Percentiles rank a stretch among this genome's conserved stretches.
Evolutionary conservation across 176 grass and related monocot genomes (phyloP).

Genomic region (Tuctoria greenei): DNA sequence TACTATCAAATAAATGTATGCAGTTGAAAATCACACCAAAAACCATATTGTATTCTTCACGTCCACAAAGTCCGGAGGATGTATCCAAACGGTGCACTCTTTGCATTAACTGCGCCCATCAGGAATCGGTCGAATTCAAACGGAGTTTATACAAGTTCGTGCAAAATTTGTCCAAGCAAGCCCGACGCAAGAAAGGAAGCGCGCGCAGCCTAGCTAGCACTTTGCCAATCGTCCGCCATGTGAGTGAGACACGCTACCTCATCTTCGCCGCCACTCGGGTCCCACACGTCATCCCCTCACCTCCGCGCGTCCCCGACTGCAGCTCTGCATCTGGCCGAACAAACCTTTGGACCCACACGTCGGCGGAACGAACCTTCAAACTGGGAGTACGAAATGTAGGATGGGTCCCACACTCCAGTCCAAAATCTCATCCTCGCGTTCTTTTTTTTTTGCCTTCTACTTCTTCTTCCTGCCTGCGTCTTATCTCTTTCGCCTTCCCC

Average conservation of each 20-base stretch:
- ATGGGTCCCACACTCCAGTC: constrained; percentile 3
- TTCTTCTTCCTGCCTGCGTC: constrained; percentile 15
- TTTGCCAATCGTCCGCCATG: too few relatives aligned
- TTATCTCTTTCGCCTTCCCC: constrained; percentile 39
- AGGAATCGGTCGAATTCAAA: neutral
- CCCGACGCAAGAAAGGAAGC: too few relatives aligned
- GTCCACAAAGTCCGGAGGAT: neutral
- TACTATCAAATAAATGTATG: neutral
- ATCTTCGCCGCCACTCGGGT: neutral
- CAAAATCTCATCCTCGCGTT: neutral
- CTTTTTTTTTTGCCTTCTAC: neutral
- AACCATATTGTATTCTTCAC: neutral
- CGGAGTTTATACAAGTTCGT: neutral
- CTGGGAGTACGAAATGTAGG: neutral
- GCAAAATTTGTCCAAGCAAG: neutral
- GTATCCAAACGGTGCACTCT: neutral
- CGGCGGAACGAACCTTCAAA: rapidly evolving
- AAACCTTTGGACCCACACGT: rapidly evolving
- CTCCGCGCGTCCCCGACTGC: neutral
- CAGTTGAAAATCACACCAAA: neutral
- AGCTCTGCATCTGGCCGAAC: neutral
- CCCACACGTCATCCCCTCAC: constrained; percentile 24
- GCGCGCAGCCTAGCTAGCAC: too few relatives aligned
- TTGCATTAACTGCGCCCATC: neutral
- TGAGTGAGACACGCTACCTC: neutral